These are phyloP conservation scores for Monascus purpureus DNA, from an alignment of 495 filamentous ascomycete genomes.

Conservation along the genomic window DNA sequence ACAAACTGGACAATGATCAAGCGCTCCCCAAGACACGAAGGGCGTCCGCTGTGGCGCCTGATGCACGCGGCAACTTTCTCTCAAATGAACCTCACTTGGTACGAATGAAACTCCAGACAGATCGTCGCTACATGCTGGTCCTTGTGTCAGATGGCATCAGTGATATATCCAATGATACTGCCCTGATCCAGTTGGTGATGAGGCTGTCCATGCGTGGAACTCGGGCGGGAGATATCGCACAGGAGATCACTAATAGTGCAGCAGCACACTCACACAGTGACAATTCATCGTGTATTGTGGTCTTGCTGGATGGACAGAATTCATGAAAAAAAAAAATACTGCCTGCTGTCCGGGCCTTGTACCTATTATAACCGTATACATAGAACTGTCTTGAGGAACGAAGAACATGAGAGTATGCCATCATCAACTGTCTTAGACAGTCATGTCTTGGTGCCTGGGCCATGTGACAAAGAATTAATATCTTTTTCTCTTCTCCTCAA, in stretches of 20 bases:
- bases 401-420: no score
- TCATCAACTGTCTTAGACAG: no score
- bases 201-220: slow-evolving; percentile 17
- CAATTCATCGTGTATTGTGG: slow-evolving; percentile 22
- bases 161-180: slow-evolving; percentile 15
- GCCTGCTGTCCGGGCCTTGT: not conserved
- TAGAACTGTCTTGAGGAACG: no score
- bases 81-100: slow-evolving; percentile 22
- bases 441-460: no score
- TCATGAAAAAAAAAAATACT: slow-evolving; percentile 12
- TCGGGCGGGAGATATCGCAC: slow-evolving; percentile 18
- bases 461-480: no score
- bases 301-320: slow-evolving; percentile 16
- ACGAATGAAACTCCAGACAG: slow-evolving; percentile 8
- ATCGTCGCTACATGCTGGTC: slow-evolving; percentile 18
- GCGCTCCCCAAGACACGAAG: slow-evolving; percentile 1
- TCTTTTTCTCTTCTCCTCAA: no score
- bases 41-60: slow-evolving; percentile 3
- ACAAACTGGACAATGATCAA: slow-evolving; percentile 6
- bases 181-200: slow-evolving; percentile 21
- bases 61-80: slow-evolving; percentile 15
- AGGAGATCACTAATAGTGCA: slow-evolving; percentile 10
- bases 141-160: slow-evolving; percentile 21
- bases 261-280: slow-evolving; percentile 12
- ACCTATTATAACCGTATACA: not conserved